Evolutionary conservation across 2,329 filamentous ascomycete species (phyloP).

Genomic region (Ploettnerulaceae sp.): DNA sequence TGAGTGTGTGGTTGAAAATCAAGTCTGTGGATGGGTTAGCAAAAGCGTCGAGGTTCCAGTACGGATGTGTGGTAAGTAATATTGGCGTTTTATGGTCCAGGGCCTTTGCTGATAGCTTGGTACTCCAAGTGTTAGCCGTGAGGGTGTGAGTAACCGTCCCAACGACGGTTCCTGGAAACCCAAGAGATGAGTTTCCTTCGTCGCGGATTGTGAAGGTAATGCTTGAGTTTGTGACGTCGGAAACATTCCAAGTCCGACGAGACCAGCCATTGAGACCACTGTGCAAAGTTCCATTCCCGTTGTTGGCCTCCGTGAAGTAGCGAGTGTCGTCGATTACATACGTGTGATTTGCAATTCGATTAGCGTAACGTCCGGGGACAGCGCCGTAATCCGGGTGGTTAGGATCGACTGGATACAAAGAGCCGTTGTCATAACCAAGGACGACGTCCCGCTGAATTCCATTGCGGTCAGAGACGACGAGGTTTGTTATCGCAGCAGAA

Average conservation of each 20-base stretch:
- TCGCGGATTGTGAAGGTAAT: constrained; percentile 65
- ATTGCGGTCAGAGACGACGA: constrained; percentile 60
- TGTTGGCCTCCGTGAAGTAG: constrained; percentile 52
- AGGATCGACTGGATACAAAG: constrained; percentile 58
- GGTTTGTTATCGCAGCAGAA: constrained; percentile 65
- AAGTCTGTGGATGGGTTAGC: constrained; percentile 59
- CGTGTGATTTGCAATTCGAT: constrained; percentile 71
- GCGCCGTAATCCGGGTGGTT: constrained; percentile 64
- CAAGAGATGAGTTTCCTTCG: constrained; percentile 46
- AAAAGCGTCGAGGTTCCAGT: constrained; percentile 70
- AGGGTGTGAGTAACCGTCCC: constrained; percentile 62
- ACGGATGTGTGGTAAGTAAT: constrained; percentile 65
- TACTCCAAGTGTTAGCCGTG: constrained; percentile 58
- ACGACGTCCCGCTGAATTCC: constrained; percentile 63
- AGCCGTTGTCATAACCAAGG: constrained; percentile 69
- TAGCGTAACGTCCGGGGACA: constrained; percentile 71
- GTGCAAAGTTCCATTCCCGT: constrained; percentile 53
- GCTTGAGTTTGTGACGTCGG: constrained; percentile 47
- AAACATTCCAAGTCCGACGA: constrained; percentile 59
- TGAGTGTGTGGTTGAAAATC: constrained; percentile 65
- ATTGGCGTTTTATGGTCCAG: constrained; percentile 72
- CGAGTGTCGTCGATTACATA: constrained; percentile 55
- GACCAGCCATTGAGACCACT: constrained; percentile 69
- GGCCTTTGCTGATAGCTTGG: constrained; percentile 64
- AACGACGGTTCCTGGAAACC: constrained; percentile 57